Evolutionary conservation across 2,329 filamentous ascomycete species (phyloP), one percentile per base, ranked within the genome.

Genomic region (Metarhizium anisopliae): DNA sequence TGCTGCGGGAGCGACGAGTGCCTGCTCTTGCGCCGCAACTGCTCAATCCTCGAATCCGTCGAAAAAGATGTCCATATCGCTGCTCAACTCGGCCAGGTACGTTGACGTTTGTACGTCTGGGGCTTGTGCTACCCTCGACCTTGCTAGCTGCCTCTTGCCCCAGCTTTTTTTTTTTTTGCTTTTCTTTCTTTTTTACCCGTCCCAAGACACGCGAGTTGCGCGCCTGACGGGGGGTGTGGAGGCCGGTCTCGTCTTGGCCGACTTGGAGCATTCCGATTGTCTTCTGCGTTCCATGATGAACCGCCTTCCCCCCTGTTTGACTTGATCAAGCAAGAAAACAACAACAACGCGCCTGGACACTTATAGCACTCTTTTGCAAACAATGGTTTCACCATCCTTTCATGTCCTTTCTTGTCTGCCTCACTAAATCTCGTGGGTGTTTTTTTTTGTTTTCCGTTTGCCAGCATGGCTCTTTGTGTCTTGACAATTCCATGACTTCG

Each of bases 51-150:
- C 50, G 85, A 90, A 63, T 86, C 83, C 59, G 80, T 97, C 61
- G 93, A 97, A 73, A 87, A 86, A 64, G 90, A 96, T 74, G 88
- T 96, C 54, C 85, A 86, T 64, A 90, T 84, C 53, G 94, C 94
- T 45, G 94, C 91, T 51, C 82, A 87, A 68, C 81, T 96, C 64
- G 94, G 94, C 61, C 89, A 96, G 88, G 93, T 96, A 86, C 68
- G 89, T 49, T 35, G 30, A 20, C n/a, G 10, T 38, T 43, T 40
- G 38, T 29, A 20, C 20, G 6, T 35, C 20, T 30, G 20, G 40
- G 8, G 32, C 25, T 43, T 50, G 35, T 18, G n/a, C 32, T 25
- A 54, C 40, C 14, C 18, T 25, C 40, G 18, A 35, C 32, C 4
- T 20, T 18, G 18, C 42, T 10, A 11, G 10, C 7, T 35, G 3